These are phyloP conservation scores for Lactarius trivialis DNA, from an alignment of 768 basidiomycete species.

Conservation along the genomic window DNA sequence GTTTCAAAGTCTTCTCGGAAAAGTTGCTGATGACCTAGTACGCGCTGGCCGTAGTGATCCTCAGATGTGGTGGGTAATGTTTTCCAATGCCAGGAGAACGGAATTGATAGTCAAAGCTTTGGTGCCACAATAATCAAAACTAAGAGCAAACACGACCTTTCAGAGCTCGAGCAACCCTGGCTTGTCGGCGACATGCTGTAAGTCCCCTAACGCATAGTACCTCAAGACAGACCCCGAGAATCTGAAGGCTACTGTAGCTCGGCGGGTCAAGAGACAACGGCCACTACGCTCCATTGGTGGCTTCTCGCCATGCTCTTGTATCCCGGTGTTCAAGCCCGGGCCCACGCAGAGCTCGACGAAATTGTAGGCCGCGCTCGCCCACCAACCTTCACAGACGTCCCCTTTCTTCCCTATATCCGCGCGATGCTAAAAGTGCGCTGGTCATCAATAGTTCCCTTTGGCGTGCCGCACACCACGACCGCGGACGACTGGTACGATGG, in stretches of 20 bases:
- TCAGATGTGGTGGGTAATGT: neutral
- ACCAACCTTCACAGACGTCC: slow-evolving; percentile 31
- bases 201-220: neutral
- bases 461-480: slow-evolving; percentile 3
- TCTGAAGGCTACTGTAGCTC: neutral
- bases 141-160: neutral
- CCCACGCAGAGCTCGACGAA: slow-evolving; percentile 38
- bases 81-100: neutral
- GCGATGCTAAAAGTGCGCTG: slow-evolving; percentile 32
- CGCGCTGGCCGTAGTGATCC: neutral
- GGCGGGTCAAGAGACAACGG: neutral
- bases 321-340: slow-evolving; percentile 33
- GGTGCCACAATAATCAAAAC: slow-evolving; percentile 5
- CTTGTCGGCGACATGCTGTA: slow-evolving; percentile 19
- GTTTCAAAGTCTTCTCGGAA: slow-evolving; percentile 8
- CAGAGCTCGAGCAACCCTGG: slow-evolving; percentile 16
- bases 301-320: slow-evolving; percentile 36
- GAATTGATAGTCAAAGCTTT: slow-evolving; percentile 7
- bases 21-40: slow-evolving; percentile 5
- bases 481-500: slow-evolving; percentile 17
- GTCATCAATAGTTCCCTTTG: slow-evolving; percentile 24
- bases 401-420: slow-evolving; percentile 34
- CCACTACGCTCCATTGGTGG: slow-evolving; percentile 29
- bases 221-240: neutral
- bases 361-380: slow-evolving; percentile 32